Base-by-base conservation (phyloP, 106 monocot genomes). In the Acorus calamus region DNA sequence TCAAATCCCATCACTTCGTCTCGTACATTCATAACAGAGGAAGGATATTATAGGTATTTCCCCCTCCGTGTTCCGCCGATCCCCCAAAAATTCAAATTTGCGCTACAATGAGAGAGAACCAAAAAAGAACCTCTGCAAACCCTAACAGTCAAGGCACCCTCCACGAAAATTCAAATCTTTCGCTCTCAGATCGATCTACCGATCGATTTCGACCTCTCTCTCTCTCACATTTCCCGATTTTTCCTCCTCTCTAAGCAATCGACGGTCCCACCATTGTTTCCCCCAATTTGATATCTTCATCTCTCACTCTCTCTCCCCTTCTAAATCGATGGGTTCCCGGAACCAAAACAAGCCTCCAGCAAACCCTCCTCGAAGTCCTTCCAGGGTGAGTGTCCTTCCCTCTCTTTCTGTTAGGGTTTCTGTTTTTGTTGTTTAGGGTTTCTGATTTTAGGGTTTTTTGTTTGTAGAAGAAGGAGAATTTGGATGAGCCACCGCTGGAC, bases 391-490 rank as follows among this genome's bases (percentile, higher is more conserved):
- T 14, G 10, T 49, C 50, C 11, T 42, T 61, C 46, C 4, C 11
- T 56, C 44, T 45, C 7, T 3, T 8, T 52, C 45, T 13, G 7
- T 45, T 14, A 14, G 44, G 9, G 47, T 66, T 51, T 66, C 13
- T 4, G 6, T 56, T 8, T 54, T 3, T 46, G 45, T 2, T 10
- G 42, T n/a, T 56, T 44, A 4, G 51, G 7, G 43, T 42, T 4
- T 52, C 53, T 51, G 14, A 28, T 28, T 28, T 28, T 28, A 28
- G 28, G n/a, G 28, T 28, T 28, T 28, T 28, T 28, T 10, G 4
- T 60, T 44, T 9, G 58, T 50, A 82, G 86, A 73, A 71, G 70
- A 89, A 86, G 80, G 89, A 85, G 59, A 78, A 77, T 60, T 5
- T 74, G 6, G 79, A 83, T 6, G 80, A 83, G 60, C 59, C 42